A percentile compares a stretch with the other conserved stretches of the same genome.
Evolutionary conservation across 257 asterid species (phyloP).

Genomic region (Gentiana dahurica): DNA sequence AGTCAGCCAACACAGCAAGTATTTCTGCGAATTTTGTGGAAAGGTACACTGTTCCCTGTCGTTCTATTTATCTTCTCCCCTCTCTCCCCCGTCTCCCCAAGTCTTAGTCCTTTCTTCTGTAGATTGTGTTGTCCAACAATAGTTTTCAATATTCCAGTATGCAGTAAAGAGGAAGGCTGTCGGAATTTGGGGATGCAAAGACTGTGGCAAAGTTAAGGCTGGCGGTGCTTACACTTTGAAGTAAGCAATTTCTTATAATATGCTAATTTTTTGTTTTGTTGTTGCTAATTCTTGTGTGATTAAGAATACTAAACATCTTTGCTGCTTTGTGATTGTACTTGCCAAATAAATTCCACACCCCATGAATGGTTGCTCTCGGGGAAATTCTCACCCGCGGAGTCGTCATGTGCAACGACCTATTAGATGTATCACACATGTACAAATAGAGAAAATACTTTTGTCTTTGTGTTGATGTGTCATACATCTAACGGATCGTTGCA

Average conservation of each 20-base stretch:
- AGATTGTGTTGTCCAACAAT: background rate
- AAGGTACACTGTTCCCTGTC: conserved; percentile 23
- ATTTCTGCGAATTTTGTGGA: conserved; percentile 44
- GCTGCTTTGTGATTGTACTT: background rate
- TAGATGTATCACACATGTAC: too few relatives aligned
- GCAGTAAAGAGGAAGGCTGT: conserved; percentile 62
- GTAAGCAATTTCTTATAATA: conserved; percentile 14
- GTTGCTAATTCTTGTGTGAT: background rate
- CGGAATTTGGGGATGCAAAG: conserved; percentile 67
- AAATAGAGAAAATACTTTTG: too few relatives aligned
- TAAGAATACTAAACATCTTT: background rate
- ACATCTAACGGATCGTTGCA: too few relatives aligned
- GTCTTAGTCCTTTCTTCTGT: background rate
- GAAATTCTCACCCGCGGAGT: too few relatives aligned
- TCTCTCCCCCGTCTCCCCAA: background rate
- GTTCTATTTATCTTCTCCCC: background rate
- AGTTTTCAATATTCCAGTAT: conserved; percentile 21
- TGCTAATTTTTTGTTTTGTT: background rate
- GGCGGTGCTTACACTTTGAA: conserved; percentile 61
- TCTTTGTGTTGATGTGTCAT: too few relatives aligned
- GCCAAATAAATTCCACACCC: too few relatives aligned
- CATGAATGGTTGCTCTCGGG: too few relatives aligned
- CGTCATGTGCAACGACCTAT: too few relatives aligned
- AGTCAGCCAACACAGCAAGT: conserved; percentile 50
- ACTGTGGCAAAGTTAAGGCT: conserved; percentile 36